A percentile compares a stretch with the other conserved stretches of the same genome.
These are phyloP conservation scores for Spergularia azorica DNA, from an alignment of 179 eudicot species.

Conservation along the genomic window DNA sequence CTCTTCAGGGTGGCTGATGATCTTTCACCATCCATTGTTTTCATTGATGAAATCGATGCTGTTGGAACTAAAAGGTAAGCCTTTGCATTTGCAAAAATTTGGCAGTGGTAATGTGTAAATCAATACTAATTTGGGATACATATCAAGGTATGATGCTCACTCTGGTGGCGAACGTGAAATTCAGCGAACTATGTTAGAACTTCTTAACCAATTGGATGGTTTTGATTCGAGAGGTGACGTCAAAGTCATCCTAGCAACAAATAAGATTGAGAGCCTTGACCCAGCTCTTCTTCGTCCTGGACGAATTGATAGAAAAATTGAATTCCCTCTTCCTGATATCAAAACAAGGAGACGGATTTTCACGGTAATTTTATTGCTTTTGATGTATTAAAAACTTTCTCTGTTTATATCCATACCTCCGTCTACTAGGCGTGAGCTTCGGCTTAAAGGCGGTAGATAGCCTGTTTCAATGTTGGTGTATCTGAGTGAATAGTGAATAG, in stretches of 20 bases:
- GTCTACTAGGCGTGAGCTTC: too few relatives aligned
- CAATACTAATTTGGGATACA: neutral
- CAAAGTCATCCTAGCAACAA: conserved; percentile 93
- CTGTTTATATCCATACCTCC: too few relatives aligned
- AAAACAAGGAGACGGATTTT: conserved; percentile 95
- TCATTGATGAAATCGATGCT: conserved; percentile 96
- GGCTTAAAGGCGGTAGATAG: too few relatives aligned
- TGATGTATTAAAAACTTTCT: neutral
- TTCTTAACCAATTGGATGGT: conserved; percentile 93
- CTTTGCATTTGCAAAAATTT: neutral
- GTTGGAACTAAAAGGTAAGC: conserved; percentile 89
- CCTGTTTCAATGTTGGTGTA: neutral
- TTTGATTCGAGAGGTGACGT: conserved; percentile 97
- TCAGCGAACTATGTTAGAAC: conserved; percentile 97
- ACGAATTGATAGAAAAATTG: conserved; percentile 89
- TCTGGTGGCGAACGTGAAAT: conserved; percentile 99
- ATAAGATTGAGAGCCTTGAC: conserved; percentile 89
- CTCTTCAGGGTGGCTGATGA: conserved; percentile 98
- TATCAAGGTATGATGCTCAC: conserved; percentile 87
- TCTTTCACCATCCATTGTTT: conserved; percentile 91
- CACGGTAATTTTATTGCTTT: conserved; percentile 41
- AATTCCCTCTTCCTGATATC: conserved; percentile 94
- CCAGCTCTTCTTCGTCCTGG: conserved; percentile 98
- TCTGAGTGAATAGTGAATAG: too few relatives aligned
- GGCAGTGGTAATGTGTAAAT: neutral